Conservation (phyloP, 441 rosid genomes). For the Croton laevigatus region DNA sequence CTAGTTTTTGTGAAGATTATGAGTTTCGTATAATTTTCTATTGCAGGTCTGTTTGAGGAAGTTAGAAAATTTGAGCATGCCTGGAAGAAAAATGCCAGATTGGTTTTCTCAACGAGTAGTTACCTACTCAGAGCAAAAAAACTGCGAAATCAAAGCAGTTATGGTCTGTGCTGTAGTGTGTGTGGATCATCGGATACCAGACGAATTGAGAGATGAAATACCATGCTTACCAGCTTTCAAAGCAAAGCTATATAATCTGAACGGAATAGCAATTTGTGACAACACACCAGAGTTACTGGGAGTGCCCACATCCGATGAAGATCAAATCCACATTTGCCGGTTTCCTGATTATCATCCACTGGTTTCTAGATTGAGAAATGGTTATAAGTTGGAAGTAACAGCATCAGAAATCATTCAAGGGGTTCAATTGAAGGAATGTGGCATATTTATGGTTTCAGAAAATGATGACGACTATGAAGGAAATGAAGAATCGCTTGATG, state of each 20-base stretch:
- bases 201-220: constrained; percentile 28
- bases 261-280: neutral
- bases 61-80: constrained; percentile 43
- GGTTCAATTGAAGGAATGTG: constrained; percentile 36
- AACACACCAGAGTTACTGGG: constrained; percentile 37
- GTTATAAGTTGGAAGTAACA: constrained; percentile 28
- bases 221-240: constrained; percentile 40
- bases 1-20: neutral
- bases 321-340: constrained; percentile 54
- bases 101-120: constrained; percentile 46
- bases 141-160: constrained; percentile 41
- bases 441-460: constrained; percentile 36
- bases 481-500: constrained; percentile 32
- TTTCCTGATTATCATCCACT: constrained; percentile 34
- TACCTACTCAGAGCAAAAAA: constrained; percentile 31
- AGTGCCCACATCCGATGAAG: constrained; percentile 40
- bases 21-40: neutral
- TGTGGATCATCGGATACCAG: constrained; percentile 27
- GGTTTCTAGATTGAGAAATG: constrained; percentile 36
- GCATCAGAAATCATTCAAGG: constrained; percentile 17
- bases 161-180: constrained; percentile 48
- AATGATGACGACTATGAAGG: constrained; percentile 39
- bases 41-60: constrained; percentile 46
- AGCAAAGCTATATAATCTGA: constrained; percentile 31
- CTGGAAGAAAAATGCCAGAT: constrained; percentile 52